Evolutionary conservation across 257 asterid genomes (phyloP).

Genomic region (Paraleonurus japonicus): DNA sequence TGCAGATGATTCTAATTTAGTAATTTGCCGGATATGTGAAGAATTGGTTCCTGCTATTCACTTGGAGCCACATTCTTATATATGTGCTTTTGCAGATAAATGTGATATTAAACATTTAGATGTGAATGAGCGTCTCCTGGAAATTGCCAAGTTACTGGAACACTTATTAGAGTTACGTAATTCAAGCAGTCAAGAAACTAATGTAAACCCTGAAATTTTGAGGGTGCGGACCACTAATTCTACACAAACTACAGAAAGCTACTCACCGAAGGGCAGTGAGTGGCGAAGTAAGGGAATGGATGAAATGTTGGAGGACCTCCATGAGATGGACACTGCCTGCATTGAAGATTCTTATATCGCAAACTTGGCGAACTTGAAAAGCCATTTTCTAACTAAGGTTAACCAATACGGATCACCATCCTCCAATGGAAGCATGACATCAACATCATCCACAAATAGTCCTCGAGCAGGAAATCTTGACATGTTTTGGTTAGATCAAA

Average conservation of each 20-base stretch:
- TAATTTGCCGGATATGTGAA: slow-evolving; percentile 94
- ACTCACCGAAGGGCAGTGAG: slow-evolving; percentile 72
- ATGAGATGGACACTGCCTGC: slow-evolving; percentile 97
- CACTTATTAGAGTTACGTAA: slow-evolving; percentile 68
- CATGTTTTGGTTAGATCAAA: slow-evolving; percentile 68
- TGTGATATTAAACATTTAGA: slow-evolving; percentile 67
- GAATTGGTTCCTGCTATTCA: slow-evolving; percentile 75
- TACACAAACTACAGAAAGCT: slow-evolving; percentile 45
- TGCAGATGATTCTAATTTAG: slow-evolving; percentile 59
- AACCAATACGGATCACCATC: slow-evolving; percentile 82
- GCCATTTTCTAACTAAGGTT: slow-evolving; percentile 65
- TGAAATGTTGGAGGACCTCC: slow-evolving; percentile 96
- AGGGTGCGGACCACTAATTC: slow-evolving; percentile 46
- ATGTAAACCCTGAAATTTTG: slow-evolving; percentile 54
- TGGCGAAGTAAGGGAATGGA: slow-evolving; percentile 81
- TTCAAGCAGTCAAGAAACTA: slow-evolving; percentile 47
- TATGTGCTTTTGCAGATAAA: slow-evolving; percentile 94
- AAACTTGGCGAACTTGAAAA: slow-evolving; percentile 58
- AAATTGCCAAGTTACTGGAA: slow-evolving; percentile 80
- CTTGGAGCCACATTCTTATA: slow-evolving; percentile 90
- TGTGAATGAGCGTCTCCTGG: slow-evolving; percentile 79
- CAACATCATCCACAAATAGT: slow-evolving; percentile 82
- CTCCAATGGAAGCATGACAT: slow-evolving; percentile 84
- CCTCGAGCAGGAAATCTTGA: slow-evolving; percentile 84
- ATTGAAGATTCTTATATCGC: slow-evolving; percentile 74